Base-by-base conservation (phyloP, 2,329 filamentous ascomycete genomes). In the Sarocladium strictum region DNA sequence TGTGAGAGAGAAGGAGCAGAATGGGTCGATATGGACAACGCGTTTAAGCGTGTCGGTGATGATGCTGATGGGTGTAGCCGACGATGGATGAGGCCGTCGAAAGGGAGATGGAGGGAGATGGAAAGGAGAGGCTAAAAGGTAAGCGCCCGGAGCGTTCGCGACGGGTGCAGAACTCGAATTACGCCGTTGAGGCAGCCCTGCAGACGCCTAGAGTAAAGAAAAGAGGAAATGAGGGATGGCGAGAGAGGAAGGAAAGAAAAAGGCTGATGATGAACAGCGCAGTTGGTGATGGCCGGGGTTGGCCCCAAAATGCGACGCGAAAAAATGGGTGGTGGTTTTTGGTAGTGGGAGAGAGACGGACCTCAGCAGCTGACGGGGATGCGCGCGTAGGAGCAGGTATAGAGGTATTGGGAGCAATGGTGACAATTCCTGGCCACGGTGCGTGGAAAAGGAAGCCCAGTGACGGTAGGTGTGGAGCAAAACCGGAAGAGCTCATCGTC, bases 241-340 rank as follows among this genome's bases (percentile, higher is more conserved):
- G 47, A 29, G 27, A 33, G 3, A 35, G 47, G 35, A 23, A 14
- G 11, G 4, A n/a, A 35, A 51, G 24, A 29, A 51, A 35, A 27
- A 15, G 27, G 47, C 47, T 23, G 47, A 24, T 51, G 47, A 51
- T 51, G 47, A 24, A 51, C 47, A 35, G 29, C 47, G 27, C 17
- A 21, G 29, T 49, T 21, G 47, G 29, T 51, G 47, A 51, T 51
- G 47, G 47, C 47, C 47, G 47, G 47, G 43, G 29, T 19, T 51
- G 29, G 26, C 47, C 47, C 47, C 47, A 23, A 51, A n/a, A 51
- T 51, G 47, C 47, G 47, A 51, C 47, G 47, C 47, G 47, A 51
- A 51, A 51, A 51, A 51, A 33, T 51, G 47, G 47, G 26, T 51
- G 47, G 47, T 51, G 47, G 3, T 33, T 51, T 51, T 51, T 51